A percentile compares a stretch with the other conserved stretches of the same genome.
Conservation (phyloP, 31 red algal genomes). For the Pterothamnion heteromorphum region DNA sequence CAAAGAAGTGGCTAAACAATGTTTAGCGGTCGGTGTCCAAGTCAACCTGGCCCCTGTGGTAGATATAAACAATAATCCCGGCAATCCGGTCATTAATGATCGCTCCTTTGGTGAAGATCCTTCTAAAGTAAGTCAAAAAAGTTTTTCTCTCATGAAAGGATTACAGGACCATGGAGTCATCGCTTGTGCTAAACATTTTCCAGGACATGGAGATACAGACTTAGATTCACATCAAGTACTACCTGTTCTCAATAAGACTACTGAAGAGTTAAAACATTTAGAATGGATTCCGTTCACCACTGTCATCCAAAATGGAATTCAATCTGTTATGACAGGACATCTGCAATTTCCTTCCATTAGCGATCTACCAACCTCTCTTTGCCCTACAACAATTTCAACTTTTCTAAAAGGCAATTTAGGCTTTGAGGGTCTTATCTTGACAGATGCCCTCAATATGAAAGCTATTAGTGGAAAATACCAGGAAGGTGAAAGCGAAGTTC, state of each 20-base stretch:
- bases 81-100: constrained; percentile 38
- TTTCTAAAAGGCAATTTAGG: constrained; percentile 1
- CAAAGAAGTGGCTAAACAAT: neutral
- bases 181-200: constrained; percentile 33
- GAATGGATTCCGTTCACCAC: constrained; percentile 3
- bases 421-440: constrained; percentile 26
- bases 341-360: neutral
- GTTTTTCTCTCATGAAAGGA: neutral
- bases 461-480: neutral
- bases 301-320: neutral
- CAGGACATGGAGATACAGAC: constrained; percentile 44
- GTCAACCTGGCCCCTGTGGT: constrained; percentile 39
- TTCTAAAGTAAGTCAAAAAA: neutral
- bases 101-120: constrained; percentile 15
- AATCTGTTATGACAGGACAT: constrained; percentile 27
- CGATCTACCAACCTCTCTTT: constrained; percentile 11
- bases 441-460: constrained; percentile 37
- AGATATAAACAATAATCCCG: constrained; percentile 45
- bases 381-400: neutral
- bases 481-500: neutral
- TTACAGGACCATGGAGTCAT: constrained; percentile 14
- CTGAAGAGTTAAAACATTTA: neutral
- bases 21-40: neutral
- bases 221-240: constrained; percentile 30
- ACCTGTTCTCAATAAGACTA: neutral